phyloP scores from a whole-genome alignment of 306 rosid genomes.

The Acacia confusa region DNA sequence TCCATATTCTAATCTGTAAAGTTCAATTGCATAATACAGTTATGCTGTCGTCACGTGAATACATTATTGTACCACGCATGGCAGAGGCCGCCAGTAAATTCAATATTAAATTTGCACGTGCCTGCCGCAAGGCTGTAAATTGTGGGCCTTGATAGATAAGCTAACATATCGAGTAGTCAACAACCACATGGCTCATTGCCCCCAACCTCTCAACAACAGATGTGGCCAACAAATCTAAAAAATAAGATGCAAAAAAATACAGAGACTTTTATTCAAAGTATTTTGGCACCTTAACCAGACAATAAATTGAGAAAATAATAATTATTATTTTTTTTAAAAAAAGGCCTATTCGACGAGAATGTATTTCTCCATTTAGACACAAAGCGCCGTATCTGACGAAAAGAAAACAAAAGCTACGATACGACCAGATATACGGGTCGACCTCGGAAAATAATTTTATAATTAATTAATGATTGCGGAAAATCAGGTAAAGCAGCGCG shows the following conservation, averaged over 20 bases:
- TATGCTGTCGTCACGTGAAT: not conserved
- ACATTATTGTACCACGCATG: not conserved
- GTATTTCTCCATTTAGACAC: not conserved
- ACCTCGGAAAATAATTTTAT: not conserved
- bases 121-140: conserved; percentile 23
- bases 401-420: not conserved
- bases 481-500: conserved; percentile 12
- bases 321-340: too few species aligned
- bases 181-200: not conserved
- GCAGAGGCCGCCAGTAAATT: not conserved
- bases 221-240: not conserved
- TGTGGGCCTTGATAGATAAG: not conserved
- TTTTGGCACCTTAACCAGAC: too few species aligned
- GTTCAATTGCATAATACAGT: not conserved
- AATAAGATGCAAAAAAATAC: not conserved
- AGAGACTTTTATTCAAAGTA: too few species aligned
- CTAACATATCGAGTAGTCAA: not conserved
- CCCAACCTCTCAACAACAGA: not conserved
- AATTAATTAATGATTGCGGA: not conserved
- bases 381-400: not conserved
- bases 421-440: not conserved
- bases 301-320: not conserved
- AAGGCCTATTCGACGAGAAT: too few species aligned
- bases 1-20: not conserved
- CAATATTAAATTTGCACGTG: conserved; percentile 7